phyloP scores from a whole-genome alignment of 2,329 filamentous ascomycete species.

The Paecilomyces sp. region DNA sequence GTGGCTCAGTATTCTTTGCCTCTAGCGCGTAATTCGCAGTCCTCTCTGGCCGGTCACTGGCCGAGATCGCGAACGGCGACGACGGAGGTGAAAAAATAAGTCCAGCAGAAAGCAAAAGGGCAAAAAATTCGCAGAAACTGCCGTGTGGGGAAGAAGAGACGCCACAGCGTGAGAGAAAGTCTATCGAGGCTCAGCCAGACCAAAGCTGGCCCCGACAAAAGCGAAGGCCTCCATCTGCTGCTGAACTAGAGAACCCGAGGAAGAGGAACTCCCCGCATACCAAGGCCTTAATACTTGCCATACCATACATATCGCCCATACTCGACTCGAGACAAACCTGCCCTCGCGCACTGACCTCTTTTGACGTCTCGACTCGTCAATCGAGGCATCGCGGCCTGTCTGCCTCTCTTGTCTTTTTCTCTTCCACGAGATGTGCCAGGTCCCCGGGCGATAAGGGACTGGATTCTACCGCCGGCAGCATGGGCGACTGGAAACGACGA shows the following conservation, averaged over 20 bases:
- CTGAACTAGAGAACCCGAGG: background rate
- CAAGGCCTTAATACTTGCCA: no score
- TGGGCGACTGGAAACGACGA: background rate
- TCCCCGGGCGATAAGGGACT: background rate
- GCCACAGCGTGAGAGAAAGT: background rate
- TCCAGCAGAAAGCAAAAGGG: no score
- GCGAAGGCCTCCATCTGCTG: background rate
- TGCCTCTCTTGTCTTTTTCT: background rate
- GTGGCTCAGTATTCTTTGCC: no score
- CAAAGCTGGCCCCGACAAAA: background rate
- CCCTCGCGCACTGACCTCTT: background rate
- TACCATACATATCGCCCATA: no score
- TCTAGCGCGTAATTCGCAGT: no score
- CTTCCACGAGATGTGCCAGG: background rate
- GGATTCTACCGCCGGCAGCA: background rate
- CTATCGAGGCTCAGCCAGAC: background rate
- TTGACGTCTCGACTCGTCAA: background rate
- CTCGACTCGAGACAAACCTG: background rate
- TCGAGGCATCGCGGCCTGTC: background rate
- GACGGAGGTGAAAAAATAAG: no score
- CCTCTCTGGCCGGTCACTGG: no score
- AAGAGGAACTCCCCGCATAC: background rate
- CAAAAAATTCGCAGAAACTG: background rate
- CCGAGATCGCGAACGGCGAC: no score
- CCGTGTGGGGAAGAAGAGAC: background rate